Base-by-base conservation (phyloP, 495 filamentous ascomycete genomes). In the Hypoxylon subgilvum region DNA sequence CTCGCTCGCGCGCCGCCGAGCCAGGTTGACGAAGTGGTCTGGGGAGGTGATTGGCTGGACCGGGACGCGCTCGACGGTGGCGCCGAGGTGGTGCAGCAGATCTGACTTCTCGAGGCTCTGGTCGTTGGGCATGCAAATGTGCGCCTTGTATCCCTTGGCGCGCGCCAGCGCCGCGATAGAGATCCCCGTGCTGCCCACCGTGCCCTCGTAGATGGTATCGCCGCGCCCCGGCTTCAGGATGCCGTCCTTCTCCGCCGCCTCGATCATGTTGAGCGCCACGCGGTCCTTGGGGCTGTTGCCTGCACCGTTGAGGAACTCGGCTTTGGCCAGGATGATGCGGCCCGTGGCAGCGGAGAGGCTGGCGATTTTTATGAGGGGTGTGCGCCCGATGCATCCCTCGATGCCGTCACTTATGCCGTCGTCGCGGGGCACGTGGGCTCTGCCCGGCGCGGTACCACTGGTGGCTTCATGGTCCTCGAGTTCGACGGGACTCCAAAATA, bases 41-140 rank as follows among this genome's bases (percentile, higher is more conserved):
- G 86, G 89, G 52, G 91, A 89, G 5, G 93, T 85, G 62, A 99
- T 97, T 31, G 94, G 91, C 7, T 94, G 93, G 17, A 92, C 91
- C 9, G 86, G 85, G 1, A 97, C 92, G 34, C 89, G 84, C 71
- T 96, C 91, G 9, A 97, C 92, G 13, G 83, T 83, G 4, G 94
- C 95, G 58, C 94, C 95, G 8, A 99, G 85, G 67, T 93, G 91
- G 57, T 88, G 83, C 10, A 99, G 86, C 16, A 97, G 82, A 54
- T 89, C 84, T 7, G 89, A 90, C 66, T 99, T 99, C 72, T 97
- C 94, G 44, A 77, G 78, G 44, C 86, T 84, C 74, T 96, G 90
- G 78, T 99, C 94, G 65, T 89, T 84, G 28, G 94, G 95, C 91
- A 99, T 96, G 79, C 90, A 96, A 60, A 99, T 99, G 71, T 97